A percentile compares a stretch with the other conserved stretches of the same genome.
phyloP scores from a whole-genome alignment of 495 filamentous ascomycete genomes.

The Trichoderma erinaceum region DNA sequence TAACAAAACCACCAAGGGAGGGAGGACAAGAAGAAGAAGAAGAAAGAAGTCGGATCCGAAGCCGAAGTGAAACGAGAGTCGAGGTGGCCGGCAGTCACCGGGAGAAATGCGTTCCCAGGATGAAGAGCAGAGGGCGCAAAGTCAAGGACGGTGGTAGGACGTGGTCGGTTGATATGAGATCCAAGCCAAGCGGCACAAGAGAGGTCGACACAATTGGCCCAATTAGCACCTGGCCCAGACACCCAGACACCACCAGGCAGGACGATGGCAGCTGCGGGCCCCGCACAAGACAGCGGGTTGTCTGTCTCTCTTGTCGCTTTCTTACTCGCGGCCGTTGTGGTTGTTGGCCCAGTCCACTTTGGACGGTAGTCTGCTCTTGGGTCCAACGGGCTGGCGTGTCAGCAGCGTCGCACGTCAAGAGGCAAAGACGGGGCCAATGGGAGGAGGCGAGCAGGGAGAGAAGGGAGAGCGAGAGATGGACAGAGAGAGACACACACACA shows the following conservation, averaged over 20 bases:
- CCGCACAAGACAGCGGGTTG: slow-evolving; percentile 10
- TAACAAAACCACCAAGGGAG: background rate
- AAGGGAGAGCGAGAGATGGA: background rate
- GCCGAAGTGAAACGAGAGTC: slow-evolving; percentile 4
- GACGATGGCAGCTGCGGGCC: slow-evolving; percentile 10
- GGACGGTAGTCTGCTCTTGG: slow-evolving; percentile 10
- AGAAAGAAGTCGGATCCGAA: background rate
- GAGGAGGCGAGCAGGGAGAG: background rate
- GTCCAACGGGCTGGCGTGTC: slow-evolving; percentile 9
- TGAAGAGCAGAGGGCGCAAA: background rate
- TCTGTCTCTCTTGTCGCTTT: slow-evolving; percentile 13
- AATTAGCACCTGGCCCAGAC: background rate
- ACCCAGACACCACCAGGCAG: background rate
- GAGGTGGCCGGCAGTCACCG: slow-evolving; percentile 8
- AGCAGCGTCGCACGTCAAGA: slow-evolving; percentile 8
- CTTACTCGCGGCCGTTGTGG: slow-evolving; percentile 7
- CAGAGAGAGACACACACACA: background rate
- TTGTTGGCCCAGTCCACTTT: slow-evolving; percentile 13
- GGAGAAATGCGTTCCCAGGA: background rate
- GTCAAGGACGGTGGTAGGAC: background rate
- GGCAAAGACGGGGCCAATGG: background rate
- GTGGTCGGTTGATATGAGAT: slow-evolving; percentile 4
- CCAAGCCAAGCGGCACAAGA: slow-evolving; percentile 3
- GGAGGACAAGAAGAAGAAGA: background rate
- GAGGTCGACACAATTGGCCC: background rate